Evolutionary conservation across 169 alveolate species (phyloP).

Genomic region (Eimeria praecox): DNA sequence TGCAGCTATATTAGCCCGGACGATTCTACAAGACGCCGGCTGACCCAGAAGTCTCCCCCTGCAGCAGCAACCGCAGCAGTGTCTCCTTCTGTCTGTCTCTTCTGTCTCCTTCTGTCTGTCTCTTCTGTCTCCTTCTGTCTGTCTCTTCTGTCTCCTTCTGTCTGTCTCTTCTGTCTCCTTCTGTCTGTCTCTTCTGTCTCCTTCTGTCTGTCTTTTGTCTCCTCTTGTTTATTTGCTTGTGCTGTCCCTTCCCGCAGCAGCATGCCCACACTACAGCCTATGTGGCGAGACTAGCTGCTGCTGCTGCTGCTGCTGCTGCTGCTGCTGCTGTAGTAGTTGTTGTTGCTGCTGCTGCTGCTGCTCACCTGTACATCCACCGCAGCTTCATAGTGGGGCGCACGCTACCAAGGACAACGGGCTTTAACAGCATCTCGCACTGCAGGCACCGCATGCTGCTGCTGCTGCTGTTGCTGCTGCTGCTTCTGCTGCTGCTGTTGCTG

Average conservation of each 20-base stretch:
- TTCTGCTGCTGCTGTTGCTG: slow-evolving; percentile 8
- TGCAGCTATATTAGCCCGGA: neutral
- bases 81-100: neutral
- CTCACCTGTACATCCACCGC: slow-evolving; percentile 55
- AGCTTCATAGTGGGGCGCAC: slow-evolving; percentile 1
- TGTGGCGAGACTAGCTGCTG: neutral
- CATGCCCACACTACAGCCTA: neutral
- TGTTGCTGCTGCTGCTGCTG: slow-evolving; percentile 29
- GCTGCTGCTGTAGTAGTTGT: neutral
- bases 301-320: neutral
- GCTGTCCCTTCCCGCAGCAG: neutral
- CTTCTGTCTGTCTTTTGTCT: neutral
- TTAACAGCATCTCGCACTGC: neutral
- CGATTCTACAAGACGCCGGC: neutral
- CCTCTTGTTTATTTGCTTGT: neutral
- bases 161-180: neutral
- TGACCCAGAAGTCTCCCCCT: slow-evolving; percentile 33
- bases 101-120: neutral
- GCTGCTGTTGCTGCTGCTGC: neutral
- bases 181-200: too few species aligned
- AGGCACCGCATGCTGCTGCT: slow-evolving; percentile 22
- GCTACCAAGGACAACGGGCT: slow-evolving; percentile 15
- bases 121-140: too few species aligned
- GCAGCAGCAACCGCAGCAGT: neutral
- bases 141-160: neutral